These are phyloP conservation scores for Termitomyces sp. DNA, from an alignment of 768 basidiomycete genomes.

Conservation along the genomic window DNA sequence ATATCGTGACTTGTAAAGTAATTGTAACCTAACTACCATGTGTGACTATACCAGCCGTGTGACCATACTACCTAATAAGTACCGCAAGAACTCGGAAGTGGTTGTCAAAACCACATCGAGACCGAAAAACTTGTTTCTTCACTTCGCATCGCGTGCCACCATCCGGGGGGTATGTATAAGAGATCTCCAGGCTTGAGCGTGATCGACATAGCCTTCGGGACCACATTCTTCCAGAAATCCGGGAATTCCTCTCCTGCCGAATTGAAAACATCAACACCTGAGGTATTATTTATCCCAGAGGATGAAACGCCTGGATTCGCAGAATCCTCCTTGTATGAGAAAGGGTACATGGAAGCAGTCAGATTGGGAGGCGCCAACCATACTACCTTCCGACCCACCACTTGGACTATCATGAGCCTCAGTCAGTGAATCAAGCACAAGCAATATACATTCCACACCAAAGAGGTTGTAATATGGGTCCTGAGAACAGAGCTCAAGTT, in stretches of 20 bases:
- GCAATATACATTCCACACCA: constrained; percentile 35
- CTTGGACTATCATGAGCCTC: constrained; percentile 54
- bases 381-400: constrained; percentile 83
- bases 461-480: constrained; percentile 94
- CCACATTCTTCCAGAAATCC: constrained; percentile 51
- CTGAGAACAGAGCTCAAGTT: constrained; percentile 29
- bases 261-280: constrained; percentile 73
- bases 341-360: constrained; percentile 57
- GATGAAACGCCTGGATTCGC: constrained; percentile 34
- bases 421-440: constrained; percentile 3
- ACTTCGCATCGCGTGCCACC: constrained; percentile 93
- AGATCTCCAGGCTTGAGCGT: constrained; percentile 80
- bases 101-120: constrained; percentile 79
- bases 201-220: constrained; percentile 52
- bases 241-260: constrained; percentile 30
- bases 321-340: constrained; percentile 19
- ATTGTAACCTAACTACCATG: too few species aligned
- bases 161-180: constrained; percentile 84
- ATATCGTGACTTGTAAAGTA: too few species aligned
- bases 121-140: constrained; percentile 81
- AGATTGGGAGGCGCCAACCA: constrained; percentile 81
- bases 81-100: background rate
- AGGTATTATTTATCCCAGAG: constrained; percentile 74
- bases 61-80: background rate
- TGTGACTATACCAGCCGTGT: background rate